Evolutionary conservation across 306 rosid genomes (phyloP).

Genomic region (Cicer bijugum): DNA sequence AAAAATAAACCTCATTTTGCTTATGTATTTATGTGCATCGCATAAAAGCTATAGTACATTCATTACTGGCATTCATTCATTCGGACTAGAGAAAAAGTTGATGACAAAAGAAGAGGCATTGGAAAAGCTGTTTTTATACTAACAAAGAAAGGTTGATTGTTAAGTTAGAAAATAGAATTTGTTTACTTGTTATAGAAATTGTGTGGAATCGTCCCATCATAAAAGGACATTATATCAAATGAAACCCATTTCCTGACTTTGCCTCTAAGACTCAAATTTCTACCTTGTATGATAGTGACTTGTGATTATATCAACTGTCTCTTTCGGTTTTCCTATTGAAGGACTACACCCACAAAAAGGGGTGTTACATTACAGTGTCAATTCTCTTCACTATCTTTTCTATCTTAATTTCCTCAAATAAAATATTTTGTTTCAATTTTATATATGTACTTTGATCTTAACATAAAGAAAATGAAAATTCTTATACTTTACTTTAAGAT

Average conservation of each 20-base stretch:
- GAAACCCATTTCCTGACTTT: constrained; percentile 52
- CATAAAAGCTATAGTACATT: background rate
- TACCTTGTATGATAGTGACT: constrained; percentile 55
- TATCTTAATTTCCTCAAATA: background rate
- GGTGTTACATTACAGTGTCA: constrained; percentile 57
- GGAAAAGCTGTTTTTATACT: constrained; percentile 60
- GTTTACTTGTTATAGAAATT: constrained; percentile 54
- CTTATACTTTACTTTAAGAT: background rate
- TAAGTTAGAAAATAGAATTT: constrained; percentile 47
- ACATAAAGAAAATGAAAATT: background rate
- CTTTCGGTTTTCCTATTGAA: constrained; percentile 66
- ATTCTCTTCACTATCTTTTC: constrained; percentile 62
- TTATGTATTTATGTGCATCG: constrained; percentile 23
- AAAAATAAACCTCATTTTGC: constrained; percentile 8
- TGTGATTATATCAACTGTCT: constrained; percentile 63
- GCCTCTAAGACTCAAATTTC: constrained; percentile 9
- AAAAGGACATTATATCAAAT: constrained; percentile 43
- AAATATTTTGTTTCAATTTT: constrained; percentile 1
- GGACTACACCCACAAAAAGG: constrained; percentile 82
- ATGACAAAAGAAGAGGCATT: constrained; percentile 44
- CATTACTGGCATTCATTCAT: constrained; percentile 37
- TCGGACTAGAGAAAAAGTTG: constrained; percentile 48
- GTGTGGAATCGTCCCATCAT: constrained; percentile 77
- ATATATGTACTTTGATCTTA: background rate
- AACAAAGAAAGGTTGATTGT: constrained; percentile 63